phyloP scores from a whole-genome alignment of 345 rosid genomes.

The Syzygium grande region DNA sequence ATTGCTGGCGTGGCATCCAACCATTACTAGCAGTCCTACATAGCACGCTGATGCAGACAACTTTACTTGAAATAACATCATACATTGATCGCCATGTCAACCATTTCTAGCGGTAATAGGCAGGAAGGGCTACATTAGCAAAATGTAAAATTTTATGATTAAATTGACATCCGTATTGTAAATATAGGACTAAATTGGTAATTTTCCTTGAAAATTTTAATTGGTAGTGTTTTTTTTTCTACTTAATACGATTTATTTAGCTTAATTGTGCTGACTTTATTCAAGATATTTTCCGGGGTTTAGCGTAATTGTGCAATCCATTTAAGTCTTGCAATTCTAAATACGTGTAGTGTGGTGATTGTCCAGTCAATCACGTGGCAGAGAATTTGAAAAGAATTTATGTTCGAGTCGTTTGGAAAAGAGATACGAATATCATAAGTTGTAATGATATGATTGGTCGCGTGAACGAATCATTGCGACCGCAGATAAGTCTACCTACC shows the following conservation, averaged over 20 bases:
- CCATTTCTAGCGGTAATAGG: fast-evolving
- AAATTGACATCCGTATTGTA: background rate
- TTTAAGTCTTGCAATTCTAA: background rate
- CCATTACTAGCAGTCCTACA: fast-evolving
- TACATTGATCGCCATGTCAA: fast-evolving
- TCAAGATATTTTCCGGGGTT: background rate
- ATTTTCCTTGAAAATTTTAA: background rate
- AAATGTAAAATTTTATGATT: background rate
- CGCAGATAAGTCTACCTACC: background rate
- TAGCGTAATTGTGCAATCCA: background rate
- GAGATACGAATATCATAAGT: background rate
- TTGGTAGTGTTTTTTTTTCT: background rate
- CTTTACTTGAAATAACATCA: background rate
- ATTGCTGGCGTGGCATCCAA: fast-evolving
- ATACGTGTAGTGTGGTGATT: background rate
- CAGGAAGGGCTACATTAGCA: fast-evolving
- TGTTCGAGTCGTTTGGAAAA: background rate
- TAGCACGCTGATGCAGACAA: background rate
- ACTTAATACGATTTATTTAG: background rate
- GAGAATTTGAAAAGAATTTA: background rate
- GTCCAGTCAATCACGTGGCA: background rate
- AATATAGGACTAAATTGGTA: background rate
- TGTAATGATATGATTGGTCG: background rate
- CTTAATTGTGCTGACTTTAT: background rate
- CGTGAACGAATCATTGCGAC: background rate